Evolutionary conservation across 73 alveolate genomes (phyloP).

Genomic region (Paramecium biaurelia): DNA sequence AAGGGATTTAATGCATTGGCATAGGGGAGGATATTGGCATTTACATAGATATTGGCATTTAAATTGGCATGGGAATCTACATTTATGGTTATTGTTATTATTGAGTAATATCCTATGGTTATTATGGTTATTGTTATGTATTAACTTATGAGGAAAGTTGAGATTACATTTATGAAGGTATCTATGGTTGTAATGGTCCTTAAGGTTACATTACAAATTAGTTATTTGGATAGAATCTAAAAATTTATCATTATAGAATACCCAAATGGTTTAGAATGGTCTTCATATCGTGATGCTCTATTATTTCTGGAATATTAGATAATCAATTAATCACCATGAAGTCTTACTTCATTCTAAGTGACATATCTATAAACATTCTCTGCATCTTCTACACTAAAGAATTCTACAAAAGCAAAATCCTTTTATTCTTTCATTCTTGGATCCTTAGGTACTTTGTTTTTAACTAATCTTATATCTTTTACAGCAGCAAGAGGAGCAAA

Average conservation of each 20-base stretch:
- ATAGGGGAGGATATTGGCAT: not conserved
- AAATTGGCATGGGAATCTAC: not conserved
- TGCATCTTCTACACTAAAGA: conserved; percentile 59
- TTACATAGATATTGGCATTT: not conserved
- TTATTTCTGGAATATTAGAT: conserved; percentile 36
- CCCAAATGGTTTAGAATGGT: conserved; percentile 23
- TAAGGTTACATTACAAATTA: not conserved
- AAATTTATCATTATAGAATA: not conserved
- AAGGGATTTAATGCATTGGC: not conserved
- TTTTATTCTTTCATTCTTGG: conserved; percentile 54
- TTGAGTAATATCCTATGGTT: not conserved
- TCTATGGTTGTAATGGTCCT: not conserved
- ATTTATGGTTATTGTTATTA: not conserved
- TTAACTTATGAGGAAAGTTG: not conserved
- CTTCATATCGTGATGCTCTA: conserved; percentile 37
- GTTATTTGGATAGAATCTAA: conserved; percentile 7
- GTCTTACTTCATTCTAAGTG: conserved; percentile 33
- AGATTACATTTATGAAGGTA: not conserved
- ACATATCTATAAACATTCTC: conserved; percentile 57
- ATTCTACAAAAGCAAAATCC: conserved; percentile 65
- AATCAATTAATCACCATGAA: conserved; percentile 4
- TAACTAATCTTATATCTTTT: conserved; percentile 57
- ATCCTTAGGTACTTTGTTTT: conserved; percentile 55
- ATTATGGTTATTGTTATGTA: not conserved
- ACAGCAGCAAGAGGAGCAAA: conserved; percentile 42